Evolutionary conservation across 768 basidiomycete species (phyloP), one percentile per base, ranked within the genome.

Genomic region (Hypholoma fasciculare): DNA sequence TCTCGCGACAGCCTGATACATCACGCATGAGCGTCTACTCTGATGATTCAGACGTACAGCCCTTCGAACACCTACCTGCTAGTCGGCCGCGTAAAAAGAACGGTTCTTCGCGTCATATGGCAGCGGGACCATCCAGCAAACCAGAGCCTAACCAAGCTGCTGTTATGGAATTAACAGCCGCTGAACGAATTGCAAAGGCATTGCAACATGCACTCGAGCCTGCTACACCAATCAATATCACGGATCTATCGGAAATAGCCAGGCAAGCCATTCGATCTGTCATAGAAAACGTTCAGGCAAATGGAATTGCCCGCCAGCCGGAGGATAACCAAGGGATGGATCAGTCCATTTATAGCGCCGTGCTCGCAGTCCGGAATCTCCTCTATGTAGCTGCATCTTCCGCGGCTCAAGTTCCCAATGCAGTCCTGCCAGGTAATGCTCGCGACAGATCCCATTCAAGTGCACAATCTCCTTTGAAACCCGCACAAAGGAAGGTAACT

Each of bases 401-500:
- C 9, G 77, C 83, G 1, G 82, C 81, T 27, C 87, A 89, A 63
- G 82, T 90, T 54, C 82, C 88, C 16, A 75, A 65, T 50, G 80
- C 78, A 56, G 72, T 85, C 47, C 77, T 83, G 46, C 83, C 81
- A 40, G 79, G 75, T 12, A 81, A 78, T 55, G 71, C 74, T 13
- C 80, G 80, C 50, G 80, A 84, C 20, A 75, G 74, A 56, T 66
- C 79, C 30, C 70, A 73, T 9, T 71, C 81, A 11, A 70, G 80
- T 13, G 74, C 82, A 1, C 81, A 84, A 62, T 78, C 86, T 2
- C 76, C 88, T 7, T 76, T 94, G 43, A 94, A 93, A 71, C 88
- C 89, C 7, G 85, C 86, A 0, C 92, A 93, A 57, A 81, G 92
- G 52, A 92, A 92, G 65, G 89, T 96, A 34, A 92, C 93, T 2